Evolutionary conservation across 2,329 filamentous ascomycete genomes (phyloP), one percentile per base, ranked within the genome.

Genomic region (Cytospora leucostoma): DNA sequence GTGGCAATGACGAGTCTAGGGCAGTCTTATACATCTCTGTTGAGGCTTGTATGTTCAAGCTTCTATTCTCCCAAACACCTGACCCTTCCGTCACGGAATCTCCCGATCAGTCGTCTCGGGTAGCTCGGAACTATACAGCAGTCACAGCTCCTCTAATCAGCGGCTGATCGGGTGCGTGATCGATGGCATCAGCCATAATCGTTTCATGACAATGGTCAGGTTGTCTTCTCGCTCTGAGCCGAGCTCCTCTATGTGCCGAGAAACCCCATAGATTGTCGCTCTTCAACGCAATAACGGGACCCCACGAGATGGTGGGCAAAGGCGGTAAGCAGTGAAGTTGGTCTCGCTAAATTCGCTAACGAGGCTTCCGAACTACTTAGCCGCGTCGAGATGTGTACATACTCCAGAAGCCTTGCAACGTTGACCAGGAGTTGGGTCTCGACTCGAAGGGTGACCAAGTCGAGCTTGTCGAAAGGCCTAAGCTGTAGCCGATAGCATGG

Each of bases 211-310:
- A 27, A 55, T 34, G 5, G 7, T 13, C n/a, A 37, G 37, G n/a
- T 12, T 32, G 32, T 47, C 37, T 32, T 35, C n/a, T 15, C n/a
- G 32, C 35, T 27, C 21, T 34, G 44, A 19, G 12, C n/a, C n/a
- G 32, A 55, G 38, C 21, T n/a, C 27, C n/a, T 8, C n/a, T 38
- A 15, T n/a, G 47, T 38, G 56, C 56, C 47, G 50, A 44, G 56
- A 59, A 59, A 59, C 56, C 47, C 27, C 27, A 27, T 27, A 27
- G 2, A 27, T 27, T 27, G 27, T 27, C 27, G 27, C 27, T 27
- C 27, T 27, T 27, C 27, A 27, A 27, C 4, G 27, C 27, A 27
- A 27, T 27, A 27, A 27, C 27, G 27, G 27, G 4, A 27, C 27
- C 27, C 27, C 27, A 27, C 2, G 27, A 27, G 27, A 27, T 27